Evolutionary conservation across 768 basidiomycete species (phyloP).

Genomic region (Heimioporus sp.): DNA sequence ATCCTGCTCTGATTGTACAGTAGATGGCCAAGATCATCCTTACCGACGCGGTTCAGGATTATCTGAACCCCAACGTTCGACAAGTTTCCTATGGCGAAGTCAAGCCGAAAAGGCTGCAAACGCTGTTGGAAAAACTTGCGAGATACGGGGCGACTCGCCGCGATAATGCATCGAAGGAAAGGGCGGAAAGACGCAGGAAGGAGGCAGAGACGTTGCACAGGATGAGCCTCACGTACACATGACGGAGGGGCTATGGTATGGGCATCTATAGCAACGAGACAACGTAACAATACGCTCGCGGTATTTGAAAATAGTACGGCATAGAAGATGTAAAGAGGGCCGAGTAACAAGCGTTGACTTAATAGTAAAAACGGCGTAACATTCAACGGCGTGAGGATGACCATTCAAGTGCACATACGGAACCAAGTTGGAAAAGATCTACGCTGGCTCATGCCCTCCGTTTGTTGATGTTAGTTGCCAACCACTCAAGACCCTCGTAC

Average conservation of each 20-base stretch:
- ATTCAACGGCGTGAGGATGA: conserved; percentile 57
- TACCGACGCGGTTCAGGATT: conserved; percentile 73
- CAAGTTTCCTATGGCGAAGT: conserved; percentile 64
- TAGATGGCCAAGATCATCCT: conserved; percentile 75
- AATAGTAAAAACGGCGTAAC: conserved; percentile 44
- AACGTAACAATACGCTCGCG: conserved; percentile 3
- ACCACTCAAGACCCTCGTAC: conserved; percentile 98
- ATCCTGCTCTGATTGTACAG: conserved; percentile 4
- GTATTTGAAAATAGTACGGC: not conserved
- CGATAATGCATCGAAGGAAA: conserved; percentile 57
- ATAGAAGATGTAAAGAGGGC: not conserved
- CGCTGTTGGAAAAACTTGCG: conserved; percentile 77
- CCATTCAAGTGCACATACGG: conserved; percentile 47
- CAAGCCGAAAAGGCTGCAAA: conserved; percentile 68
- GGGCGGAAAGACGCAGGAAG: conserved; percentile 68
- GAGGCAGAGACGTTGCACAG: conserved; percentile 79
- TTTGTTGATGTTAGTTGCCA: conserved; percentile 83
- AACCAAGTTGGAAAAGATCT: conserved; percentile 37
- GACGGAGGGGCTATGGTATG: conserved; percentile 5
- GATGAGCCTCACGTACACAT: conserved; percentile 32
- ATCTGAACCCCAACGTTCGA: conserved; percentile 67
- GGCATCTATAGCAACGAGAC: conserved; percentile 12
- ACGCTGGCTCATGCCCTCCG: conserved; percentile 60
- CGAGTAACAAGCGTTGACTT: conserved; percentile 33
- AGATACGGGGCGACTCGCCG: conserved; percentile 63